These are phyloP conservation scores for Priceomyces melissophilus DNA, from an alignment of 805 yeast species.

Conservation along the genomic window DNA sequence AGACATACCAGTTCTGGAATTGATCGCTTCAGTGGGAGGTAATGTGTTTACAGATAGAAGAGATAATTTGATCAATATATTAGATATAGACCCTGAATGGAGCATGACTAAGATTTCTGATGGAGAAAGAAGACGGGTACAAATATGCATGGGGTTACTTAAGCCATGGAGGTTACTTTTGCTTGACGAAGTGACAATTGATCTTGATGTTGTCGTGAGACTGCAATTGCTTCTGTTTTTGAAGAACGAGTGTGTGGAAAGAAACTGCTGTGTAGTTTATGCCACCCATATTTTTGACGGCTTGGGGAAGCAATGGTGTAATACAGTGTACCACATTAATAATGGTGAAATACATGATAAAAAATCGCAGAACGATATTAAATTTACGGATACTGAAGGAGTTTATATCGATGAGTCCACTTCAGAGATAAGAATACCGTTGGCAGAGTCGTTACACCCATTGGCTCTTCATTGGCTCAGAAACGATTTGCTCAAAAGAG, in stretches of 20 bases:
- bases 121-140: conserved; percentile 94
- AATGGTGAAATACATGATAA: conserved; percentile 54
- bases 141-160: conserved; percentile 86
- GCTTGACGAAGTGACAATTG: conserved; percentile 97
- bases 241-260: conserved; percentile 62
- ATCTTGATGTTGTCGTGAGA: conserved; percentile 89
- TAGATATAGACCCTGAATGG: conserved; percentile 89
- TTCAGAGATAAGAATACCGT: conserved; percentile 32
- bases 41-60: conserved; percentile 66
- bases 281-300: conserved; percentile 98
- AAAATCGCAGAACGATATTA: conserved; percentile 25
- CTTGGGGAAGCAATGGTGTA: conserved; percentile 78
- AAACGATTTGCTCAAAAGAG: conserved; percentile 51
- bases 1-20: conserved; percentile 81
- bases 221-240: conserved; percentile 68
- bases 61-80: conserved; percentile 65
- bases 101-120: conserved; percentile 89
- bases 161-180: conserved; percentile 86
- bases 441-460: conserved; percentile 63
- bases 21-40: conserved; percentile 79
- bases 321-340: conserved; percentile 72
- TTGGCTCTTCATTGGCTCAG: conserved; percentile 66
- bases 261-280: conserved; percentile 78
- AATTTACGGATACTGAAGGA: conserved; percentile 14
- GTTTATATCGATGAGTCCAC: conserved; percentile 12